Percentiles rank a stretch among this genome's conserved stretches.
These are phyloP conservation scores for Hylodesmum podocarpum DNA, from an alignment of 306 rosid species.

Conservation along the genomic window DNA sequence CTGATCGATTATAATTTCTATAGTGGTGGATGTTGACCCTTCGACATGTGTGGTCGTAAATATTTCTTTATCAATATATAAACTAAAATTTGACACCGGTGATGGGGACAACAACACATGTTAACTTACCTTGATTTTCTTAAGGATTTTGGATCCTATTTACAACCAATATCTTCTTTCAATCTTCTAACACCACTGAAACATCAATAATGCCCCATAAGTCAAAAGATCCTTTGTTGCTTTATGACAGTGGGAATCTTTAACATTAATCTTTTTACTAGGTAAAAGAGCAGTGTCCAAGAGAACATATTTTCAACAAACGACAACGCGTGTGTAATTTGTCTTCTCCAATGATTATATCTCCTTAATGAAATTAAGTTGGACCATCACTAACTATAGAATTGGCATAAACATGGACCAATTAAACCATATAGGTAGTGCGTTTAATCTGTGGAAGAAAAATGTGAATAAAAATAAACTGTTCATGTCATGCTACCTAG, in stretches of 20 bases:
- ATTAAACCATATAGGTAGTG: neutral
- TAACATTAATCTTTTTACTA: neutral
- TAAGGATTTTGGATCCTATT: neutral
- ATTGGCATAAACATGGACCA: neutral
- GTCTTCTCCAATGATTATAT: neutral
- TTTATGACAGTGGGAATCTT: neutral
- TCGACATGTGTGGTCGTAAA: neutral
- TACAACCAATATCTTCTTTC: neutral
- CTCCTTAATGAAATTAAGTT: neutral
- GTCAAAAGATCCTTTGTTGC: conserved; percentile 14
- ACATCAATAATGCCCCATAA: neutral
- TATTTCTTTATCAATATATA: neutral
- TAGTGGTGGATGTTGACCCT: neutral
- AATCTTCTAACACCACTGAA: neutral
- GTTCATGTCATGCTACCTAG: neutral
- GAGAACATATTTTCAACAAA: neutral
- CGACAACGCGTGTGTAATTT: neutral
- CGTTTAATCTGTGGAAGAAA: neutral
- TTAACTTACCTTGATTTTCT: neutral
- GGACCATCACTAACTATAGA: neutral
- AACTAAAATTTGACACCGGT: neutral
- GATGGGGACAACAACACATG: neutral
- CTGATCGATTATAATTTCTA: neutral
- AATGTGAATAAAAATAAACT: neutral
- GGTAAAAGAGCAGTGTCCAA: neutral